Conservation (phyloP, 305 asterid genomes). For the Fraxinus paxiana region DNA sequence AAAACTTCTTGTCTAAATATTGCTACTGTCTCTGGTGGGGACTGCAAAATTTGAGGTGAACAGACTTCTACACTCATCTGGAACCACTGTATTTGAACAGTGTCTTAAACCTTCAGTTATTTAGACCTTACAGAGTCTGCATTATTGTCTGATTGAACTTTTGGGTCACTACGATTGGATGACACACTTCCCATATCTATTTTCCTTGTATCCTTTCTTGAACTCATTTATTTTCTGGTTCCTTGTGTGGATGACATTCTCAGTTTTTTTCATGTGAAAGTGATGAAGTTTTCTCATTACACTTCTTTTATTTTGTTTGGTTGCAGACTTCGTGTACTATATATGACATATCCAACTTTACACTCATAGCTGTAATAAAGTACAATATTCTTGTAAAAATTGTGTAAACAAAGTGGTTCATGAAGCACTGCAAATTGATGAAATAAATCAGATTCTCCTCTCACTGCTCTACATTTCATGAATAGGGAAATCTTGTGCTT, state of each 20-base stretch:
- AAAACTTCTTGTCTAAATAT: constrained; percentile 66
- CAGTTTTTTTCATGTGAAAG: not conserved
- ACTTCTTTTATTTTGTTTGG: not conserved
- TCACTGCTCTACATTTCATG: not conserved
- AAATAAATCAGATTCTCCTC: not conserved
- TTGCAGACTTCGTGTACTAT: not conserved
- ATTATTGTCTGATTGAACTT: not conserved
- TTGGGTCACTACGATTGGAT: not conserved
- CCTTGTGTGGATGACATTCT: constrained; percentile 1
- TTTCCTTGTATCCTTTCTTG: not conserved
- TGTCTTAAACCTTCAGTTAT: constrained; percentile 3
- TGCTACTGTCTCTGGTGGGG: constrained; percentile 99
- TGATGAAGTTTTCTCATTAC: not conserved
- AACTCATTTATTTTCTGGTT: constrained; percentile 1
- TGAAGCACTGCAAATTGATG: not conserved
- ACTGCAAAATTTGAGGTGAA: constrained; percentile 91
- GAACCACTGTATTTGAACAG: not conserved
- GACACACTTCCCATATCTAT: not conserved
- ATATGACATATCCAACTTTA: not conserved
- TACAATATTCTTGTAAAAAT: not conserved
- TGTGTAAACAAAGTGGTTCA: not conserved
- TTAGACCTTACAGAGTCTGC: not conserved
- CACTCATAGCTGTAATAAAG: not conserved
- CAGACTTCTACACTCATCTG: constrained; percentile 10
- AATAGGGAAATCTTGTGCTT: not conserved